Percentiles rank a stretch among this genome's conserved stretches.
Conservation (phyloP, 2,329 filamentous ascomycete genomes). For the Madurella mycetomatis region DNA sequence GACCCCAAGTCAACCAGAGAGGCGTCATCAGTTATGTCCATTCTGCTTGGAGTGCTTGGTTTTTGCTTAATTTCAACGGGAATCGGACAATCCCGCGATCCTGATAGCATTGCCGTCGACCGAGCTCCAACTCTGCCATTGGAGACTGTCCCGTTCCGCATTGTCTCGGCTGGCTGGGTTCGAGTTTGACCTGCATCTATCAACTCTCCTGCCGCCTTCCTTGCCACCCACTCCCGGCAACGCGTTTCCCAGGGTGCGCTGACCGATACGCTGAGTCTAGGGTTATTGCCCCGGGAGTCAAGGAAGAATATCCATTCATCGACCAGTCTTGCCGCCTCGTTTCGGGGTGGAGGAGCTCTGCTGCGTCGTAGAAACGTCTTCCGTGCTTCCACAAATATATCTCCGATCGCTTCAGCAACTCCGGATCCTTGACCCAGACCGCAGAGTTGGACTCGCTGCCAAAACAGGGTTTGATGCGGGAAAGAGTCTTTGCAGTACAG, state of each 20-base stretch:
- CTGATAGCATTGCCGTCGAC: background rate
- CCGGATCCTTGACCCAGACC: background rate
- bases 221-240: background rate
- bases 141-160: background rate
- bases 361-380: background rate
- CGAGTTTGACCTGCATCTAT: background rate
- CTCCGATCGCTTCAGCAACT: background rate
- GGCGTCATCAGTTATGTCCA: background rate
- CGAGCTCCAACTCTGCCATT: background rate
- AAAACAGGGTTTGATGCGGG: background rate
- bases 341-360: background rate
- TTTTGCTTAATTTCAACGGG: background rate
- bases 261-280: too few relatives aligned
- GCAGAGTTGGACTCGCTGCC: background rate
- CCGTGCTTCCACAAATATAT: background rate
- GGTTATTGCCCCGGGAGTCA: background rate
- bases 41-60: background rate
- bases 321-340: background rate
- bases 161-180: background rate
- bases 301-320: slow-evolving; percentile 5
- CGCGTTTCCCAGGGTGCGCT: background rate
- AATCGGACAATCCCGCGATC: background rate
- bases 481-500: background rate
- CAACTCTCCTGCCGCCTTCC: background rate
- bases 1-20: background rate